Percentiles rank a stretch among this genome's conserved stretches.
phyloP scores from a whole-genome alignment of 2,329 filamentous ascomycete species.

The Epichloe sp. region DNA sequence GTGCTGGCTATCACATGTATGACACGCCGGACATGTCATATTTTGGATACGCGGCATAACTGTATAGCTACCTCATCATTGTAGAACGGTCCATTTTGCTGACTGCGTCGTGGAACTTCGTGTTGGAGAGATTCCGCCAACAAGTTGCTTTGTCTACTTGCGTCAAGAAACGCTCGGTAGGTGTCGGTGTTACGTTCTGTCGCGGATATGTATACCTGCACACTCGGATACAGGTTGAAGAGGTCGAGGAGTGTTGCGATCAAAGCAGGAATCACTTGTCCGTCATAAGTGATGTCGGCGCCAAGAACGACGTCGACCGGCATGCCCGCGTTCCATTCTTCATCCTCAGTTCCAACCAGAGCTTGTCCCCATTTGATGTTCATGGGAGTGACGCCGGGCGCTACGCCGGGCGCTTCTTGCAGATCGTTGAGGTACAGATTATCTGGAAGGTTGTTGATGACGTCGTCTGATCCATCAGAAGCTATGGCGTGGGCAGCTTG shows the following conservation, averaged over 20 bases:
- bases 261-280: slow-evolving; percentile 46
- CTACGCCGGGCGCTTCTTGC: slow-evolving; percentile 32
- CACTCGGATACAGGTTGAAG: slow-evolving; percentile 39
- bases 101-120: slow-evolving; percentile 20
- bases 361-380: slow-evolving; percentile 53
- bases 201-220: slow-evolving; percentile 53
- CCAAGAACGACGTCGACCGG: slow-evolving; percentile 54
- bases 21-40: not conserved
- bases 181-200: slow-evolving; percentile 60
- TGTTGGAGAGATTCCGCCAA: slow-evolving; percentile 30
- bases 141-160: slow-evolving; percentile 38
- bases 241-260: slow-evolving; percentile 52
- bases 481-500: slow-evolving; percentile 45
- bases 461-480: slow-evolving; percentile 62
- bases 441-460: slow-evolving; percentile 52
- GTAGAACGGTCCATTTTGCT: slow-evolving; percentile 53
- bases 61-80: slow-evolving; percentile 44
- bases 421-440: slow-evolving; percentile 58
- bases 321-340: slow-evolving; percentile 33
- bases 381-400: slow-evolving; percentile 31
- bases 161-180: slow-evolving; percentile 48
- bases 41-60: slow-evolving; percentile 26
- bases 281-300: slow-evolving; percentile 69
- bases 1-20: too few species aligned
- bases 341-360: slow-evolving; percentile 43